Evolutionary conservation across 352 stramenopile genomes (phyloP), one percentile per base, ranked within the genome.

Genomic region (Globisporangium recalcitrans): DNA sequence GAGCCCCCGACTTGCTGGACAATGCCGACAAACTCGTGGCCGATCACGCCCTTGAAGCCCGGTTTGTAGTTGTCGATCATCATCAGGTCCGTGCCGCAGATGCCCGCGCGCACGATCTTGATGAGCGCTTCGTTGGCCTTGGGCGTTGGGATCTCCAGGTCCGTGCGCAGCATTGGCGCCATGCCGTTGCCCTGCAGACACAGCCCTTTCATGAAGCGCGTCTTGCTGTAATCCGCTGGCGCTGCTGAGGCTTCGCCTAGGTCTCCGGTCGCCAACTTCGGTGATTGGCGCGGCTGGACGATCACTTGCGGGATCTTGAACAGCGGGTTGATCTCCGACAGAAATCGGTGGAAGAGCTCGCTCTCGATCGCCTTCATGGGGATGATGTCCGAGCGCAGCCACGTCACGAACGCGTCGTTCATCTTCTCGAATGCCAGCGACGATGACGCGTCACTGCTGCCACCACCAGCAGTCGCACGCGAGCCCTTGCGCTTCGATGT

Each of bases 11-110:
- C 60, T 48, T 83, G 58, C 22, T 84, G 72, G 2, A 97, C 87
- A 47, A 90, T 77, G 8, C 88, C 90, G 26, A 97, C 88, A 63
- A 97, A 97, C 73, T 97, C 90, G 65, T 97, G 90, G 40, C 90
- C 90, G 22, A 96, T 64, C 2, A 79, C 74, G 29, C 81, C 78
- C 14, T 75, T 68, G 58, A 91, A 92, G 8, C 78, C 74, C 16
- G 73, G 68, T 44, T 92, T 92, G 75, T 92, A 92, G 40, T 80
- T 74, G 31, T 77, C 69, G n/a, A 89, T 64, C 79, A 92, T 90
- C 47, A 81, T 78, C 13, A 92, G 65, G 55, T 91, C 83, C 8
- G 81, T 92, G 36, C 79, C 81, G 47, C 83, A 92, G 60, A 92
- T 84, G 13, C 83, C 83, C 38, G 81, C 79, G 32, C 77, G 77